These are phyloP conservation scores for Arthrobotrys sphaeroides DNA, from an alignment of 2,329 filamentous ascomycete genomes.

Conservation along the genomic window DNA sequence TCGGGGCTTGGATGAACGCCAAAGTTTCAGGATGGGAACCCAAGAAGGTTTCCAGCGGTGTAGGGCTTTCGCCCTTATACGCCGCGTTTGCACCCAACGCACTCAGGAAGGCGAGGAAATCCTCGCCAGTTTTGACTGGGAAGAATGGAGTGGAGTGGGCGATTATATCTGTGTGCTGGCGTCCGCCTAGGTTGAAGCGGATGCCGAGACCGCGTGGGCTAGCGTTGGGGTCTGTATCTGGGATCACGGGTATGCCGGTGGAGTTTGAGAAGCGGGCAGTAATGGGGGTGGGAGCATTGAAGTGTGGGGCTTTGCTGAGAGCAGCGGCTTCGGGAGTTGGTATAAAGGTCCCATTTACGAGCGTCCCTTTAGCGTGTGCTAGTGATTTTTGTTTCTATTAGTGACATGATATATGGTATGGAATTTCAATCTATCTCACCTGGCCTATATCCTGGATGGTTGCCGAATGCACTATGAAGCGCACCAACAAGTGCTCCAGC, in stretches of 20 bases:
- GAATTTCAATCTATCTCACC: conserved; percentile 57
- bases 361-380: conserved; percentile 68
- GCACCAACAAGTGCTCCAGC: conserved; percentile 60
- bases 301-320: conserved; percentile 66
- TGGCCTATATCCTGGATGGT: conserved; percentile 62
- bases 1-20: conserved; percentile 65
- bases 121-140: conserved; percentile 66
- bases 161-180: conserved; percentile 68
- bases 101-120: conserved; percentile 61
- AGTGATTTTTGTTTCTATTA: neutral
- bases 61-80: conserved; percentile 22
- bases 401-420: neutral
- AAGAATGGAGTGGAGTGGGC: conserved; percentile 67
- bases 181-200: conserved; percentile 64
- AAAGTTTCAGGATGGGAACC: conserved; percentile 64
- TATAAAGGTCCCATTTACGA: conserved; percentile 67
- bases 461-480: conserved; percentile 61
- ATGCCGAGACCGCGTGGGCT: conserved; percentile 66
- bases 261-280: conserved; percentile 66
- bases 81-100: conserved; percentile 16
- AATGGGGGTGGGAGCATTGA: conserved; percentile 64
- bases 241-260: conserved; percentile 66
- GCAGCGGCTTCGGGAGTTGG: conserved; percentile 63
- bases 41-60: conserved; percentile 62
- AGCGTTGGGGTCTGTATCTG: conserved; percentile 65